phyloP scores from a whole-genome alignment of 768 basidiomycete species.

The Crucibulum laeve region DNA sequence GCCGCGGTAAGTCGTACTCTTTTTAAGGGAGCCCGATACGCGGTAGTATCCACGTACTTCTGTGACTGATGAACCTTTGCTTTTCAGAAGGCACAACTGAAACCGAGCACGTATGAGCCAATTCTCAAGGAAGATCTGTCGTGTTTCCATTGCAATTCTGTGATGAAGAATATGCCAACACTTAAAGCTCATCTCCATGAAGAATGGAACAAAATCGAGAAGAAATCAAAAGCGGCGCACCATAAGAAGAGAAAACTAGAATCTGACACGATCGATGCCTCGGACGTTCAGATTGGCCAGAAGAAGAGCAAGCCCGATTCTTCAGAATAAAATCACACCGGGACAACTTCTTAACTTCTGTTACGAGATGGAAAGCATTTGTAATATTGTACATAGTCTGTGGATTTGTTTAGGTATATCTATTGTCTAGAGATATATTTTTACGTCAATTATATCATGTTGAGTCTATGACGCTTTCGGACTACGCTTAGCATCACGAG shows the following conservation, averaged over 20 bases:
- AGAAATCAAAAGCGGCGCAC: conserved; percentile 23
- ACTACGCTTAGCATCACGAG: conserved; percentile 43
- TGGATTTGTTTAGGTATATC: too few relatives aligned
- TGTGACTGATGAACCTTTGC: conserved; percentile 4
- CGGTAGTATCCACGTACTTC: neutral
- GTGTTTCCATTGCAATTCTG: conserved; percentile 67
- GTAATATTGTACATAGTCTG: too few relatives aligned
- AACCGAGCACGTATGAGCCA: conserved; percentile 51
- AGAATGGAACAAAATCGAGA: conserved; percentile 58
- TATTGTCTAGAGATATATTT: too few relatives aligned
- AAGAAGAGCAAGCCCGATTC: too few relatives aligned
- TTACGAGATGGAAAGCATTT: too few relatives aligned
- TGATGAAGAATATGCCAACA: conserved; percentile 66
- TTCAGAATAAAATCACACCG: too few relatives aligned
- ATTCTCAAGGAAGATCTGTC: conserved; percentile 62
- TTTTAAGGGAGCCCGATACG: neutral
- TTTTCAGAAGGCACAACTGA: conserved; percentile 48
- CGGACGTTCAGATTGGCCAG: too few relatives aligned
- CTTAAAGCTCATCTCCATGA: conserved; percentile 73
- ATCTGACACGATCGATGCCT: too few relatives aligned
- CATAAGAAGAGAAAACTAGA: conserved; percentile 10
- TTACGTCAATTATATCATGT: too few relatives aligned
- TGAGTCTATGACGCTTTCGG: conserved; percentile 22
- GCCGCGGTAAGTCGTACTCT: conserved; percentile 33
- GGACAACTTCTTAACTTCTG: too few relatives aligned